phyloP scores from a whole-genome alignment of 768 basidiomycete genomes.

The Trametes villosa region DNA sequence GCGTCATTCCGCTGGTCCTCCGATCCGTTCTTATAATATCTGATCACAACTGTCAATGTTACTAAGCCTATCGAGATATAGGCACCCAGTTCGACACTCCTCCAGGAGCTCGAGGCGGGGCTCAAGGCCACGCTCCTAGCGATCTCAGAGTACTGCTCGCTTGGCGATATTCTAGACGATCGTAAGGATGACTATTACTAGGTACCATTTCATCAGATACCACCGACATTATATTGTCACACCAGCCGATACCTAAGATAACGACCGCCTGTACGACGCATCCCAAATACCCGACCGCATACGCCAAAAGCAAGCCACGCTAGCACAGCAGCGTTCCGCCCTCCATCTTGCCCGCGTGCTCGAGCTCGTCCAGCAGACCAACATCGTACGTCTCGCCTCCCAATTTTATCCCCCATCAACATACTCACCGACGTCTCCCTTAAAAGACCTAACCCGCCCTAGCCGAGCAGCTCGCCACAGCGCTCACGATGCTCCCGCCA shows the following conservation, averaged over 20 bases:
- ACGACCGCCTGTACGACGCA: not conserved
- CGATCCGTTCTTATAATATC: no score
- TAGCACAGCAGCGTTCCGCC: not conserved
- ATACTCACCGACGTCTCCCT: not conserved
- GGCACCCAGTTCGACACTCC: not conserved
- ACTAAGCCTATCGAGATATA: not conserved
- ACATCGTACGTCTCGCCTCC: slow-evolving; percentile 7
- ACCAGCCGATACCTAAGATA: no score
- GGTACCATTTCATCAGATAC: no score
- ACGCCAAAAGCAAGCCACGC: not conserved
- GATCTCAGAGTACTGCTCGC: slow-evolving; percentile 1
- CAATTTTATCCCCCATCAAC: not conserved
- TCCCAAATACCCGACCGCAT: slow-evolving; percentile 5
- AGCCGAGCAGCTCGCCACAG: slow-evolving; percentile 34
- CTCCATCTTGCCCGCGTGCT: slow-evolving; percentile 5
- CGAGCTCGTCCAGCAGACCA: slow-evolving; percentile 20
- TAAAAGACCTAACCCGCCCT: slow-evolving; percentile 43
- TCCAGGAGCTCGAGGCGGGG: not conserved
- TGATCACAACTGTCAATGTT: no score
- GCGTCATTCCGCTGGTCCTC: no score
- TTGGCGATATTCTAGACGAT: not conserved
- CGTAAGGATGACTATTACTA: not conserved
- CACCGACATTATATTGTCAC: no score
- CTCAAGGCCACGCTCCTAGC: slow-evolving; percentile 14
- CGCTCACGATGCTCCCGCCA: slow-evolving; percentile 36